Percentiles rank a stretch among this genome's conserved stretches.
Evolutionary conservation across 2,329 filamentous ascomycete genomes (phyloP).

Genomic region (Aspergillus ustus): DNA sequence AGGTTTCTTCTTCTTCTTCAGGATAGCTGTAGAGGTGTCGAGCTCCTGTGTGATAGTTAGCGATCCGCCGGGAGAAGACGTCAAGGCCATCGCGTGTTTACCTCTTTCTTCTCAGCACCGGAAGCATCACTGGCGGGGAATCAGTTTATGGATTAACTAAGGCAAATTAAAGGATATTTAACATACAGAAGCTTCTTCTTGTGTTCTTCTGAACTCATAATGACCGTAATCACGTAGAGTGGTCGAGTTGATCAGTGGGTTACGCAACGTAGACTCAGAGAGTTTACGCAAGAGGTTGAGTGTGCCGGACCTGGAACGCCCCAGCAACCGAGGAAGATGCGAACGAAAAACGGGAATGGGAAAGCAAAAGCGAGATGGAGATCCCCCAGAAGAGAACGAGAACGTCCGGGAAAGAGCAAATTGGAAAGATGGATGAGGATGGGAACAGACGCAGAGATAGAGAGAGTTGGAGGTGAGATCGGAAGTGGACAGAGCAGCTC

Average conservation of each 20-base stretch:
- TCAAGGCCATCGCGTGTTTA: slow-evolving; percentile 44
- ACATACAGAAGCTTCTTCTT: slow-evolving; percentile 86
- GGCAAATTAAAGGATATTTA: slow-evolving; percentile 4
- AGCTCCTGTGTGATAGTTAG: slow-evolving; percentile 65
- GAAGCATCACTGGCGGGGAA: slow-evolving; percentile 73
- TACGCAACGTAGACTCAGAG: slow-evolving; percentile 29
- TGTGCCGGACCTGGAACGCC: slow-evolving; percentile 22
- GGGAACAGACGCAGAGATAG: slow-evolving; percentile 9
- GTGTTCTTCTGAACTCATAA: slow-evolving; percentile 71
- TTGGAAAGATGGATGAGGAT: slow-evolving; percentile 18
- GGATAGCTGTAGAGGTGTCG: slow-evolving; percentile 91
- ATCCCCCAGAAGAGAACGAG: slow-evolving; percentile 22
- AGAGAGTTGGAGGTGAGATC: slow-evolving; percentile 32
- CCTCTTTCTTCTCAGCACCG: slow-evolving; percentile 82
- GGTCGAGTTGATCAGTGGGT: slow-evolving; percentile 32
- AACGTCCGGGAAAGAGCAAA: slow-evolving; percentile 19
- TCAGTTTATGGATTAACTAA: slow-evolving; percentile 45
- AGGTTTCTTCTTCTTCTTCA: slow-evolving; percentile 99
- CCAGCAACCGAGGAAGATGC: slow-evolving; percentile 23
- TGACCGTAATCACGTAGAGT: slow-evolving; percentile 42
- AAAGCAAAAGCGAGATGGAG: slow-evolving; percentile 13
- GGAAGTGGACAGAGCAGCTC: slow-evolving; percentile 35
- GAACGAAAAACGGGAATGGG: slow-evolving; percentile 14
- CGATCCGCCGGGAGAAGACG: slow-evolving; percentile 4
- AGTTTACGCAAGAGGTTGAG: slow-evolving; percentile 24